These are phyloP conservation scores for Malania oleifera DNA, from an alignment of 164 flowering plant genomes.

Conservation along the genomic window DNA sequence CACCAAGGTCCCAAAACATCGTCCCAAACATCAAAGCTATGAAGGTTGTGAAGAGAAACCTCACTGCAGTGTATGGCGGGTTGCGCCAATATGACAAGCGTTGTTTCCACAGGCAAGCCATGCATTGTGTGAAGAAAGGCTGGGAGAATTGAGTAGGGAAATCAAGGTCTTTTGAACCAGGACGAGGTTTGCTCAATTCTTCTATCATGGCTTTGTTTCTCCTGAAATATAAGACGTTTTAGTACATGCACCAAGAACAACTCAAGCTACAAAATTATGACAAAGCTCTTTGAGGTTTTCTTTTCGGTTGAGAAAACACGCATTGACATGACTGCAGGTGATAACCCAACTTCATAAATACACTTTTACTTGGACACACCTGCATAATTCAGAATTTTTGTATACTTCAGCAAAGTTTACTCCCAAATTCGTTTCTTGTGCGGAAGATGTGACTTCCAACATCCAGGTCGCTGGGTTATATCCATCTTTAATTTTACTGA, in stretches of 20 bases:
- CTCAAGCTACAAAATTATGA: neutral
- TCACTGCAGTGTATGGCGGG: conserved; percentile 37
- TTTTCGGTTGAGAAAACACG: neutral
- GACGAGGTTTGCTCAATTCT: conserved; percentile 31
- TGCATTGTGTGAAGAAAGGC: conserved; percentile 27
- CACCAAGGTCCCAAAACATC: conserved; percentile 41
- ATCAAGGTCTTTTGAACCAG: conserved; percentile 32
- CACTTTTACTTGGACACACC: conserved; percentile 10
- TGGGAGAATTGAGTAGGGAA: conserved; percentile 33
- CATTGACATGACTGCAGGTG: neutral
- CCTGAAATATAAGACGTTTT: conserved; percentile 21
- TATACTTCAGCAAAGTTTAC: conserved; percentile 29
- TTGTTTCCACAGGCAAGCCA: conserved; percentile 47
- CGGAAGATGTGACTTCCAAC: conserved; percentile 28
- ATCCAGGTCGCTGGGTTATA: conserved; percentile 39
- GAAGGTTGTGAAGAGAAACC: conserved; percentile 27
- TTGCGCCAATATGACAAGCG: conserved; percentile 45
- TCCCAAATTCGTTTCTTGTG: conserved; percentile 28
- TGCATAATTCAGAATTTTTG: conserved; percentile 31
- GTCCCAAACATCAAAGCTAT: conserved; percentile 35
- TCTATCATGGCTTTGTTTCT: conserved; percentile 37
- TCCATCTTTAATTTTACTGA: conserved; percentile 25
- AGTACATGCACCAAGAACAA: neutral
- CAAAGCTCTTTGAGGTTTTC: no score
- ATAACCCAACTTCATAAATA: neutral